Percentiles rank a stretch among this genome's conserved stretches.
phyloP scores from a whole-genome alignment of 2,329 filamentous ascomycete genomes.

The Knufia fluminis region DNA sequence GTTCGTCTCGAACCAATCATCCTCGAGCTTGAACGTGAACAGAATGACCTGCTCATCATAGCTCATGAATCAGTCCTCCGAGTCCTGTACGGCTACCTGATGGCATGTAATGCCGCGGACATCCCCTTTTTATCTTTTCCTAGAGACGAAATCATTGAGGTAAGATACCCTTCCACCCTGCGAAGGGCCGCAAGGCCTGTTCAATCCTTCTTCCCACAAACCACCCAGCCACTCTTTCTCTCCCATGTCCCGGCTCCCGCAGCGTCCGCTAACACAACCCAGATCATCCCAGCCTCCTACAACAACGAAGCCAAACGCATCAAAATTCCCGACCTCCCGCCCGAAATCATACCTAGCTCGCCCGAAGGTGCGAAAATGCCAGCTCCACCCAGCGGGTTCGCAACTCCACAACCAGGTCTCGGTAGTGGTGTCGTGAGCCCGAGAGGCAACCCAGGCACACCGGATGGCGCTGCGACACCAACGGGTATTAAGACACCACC shows the following conservation, averaged over 20 bases:
- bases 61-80: constrained; percentile 96
- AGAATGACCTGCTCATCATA: constrained; percentile 96
- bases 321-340: constrained; percentile 62
- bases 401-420: constrained; percentile 34
- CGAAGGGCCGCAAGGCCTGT: neutral
- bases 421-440: constrained; percentile 32
- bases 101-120: constrained; percentile 93
- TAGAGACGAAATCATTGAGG: constrained; percentile 93
- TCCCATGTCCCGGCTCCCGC: constrained; percentile 12
- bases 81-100: constrained; percentile 92
- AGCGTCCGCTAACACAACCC: constrained; percentile 4
- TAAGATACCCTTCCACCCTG: constrained; percentile 30
- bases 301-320: constrained; percentile 93
- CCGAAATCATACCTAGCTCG: constrained; percentile 61
- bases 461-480: constrained; percentile 16
- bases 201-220: no score
- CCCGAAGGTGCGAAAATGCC: constrained; percentile 75
- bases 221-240: neutral
- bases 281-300: constrained; percentile 93
- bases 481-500: constrained; percentile 28
- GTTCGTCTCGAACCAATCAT: constrained; percentile 97
- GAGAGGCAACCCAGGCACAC: constrained; percentile 33
- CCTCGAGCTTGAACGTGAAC: constrained; percentile 89
- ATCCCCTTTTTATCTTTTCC: constrained; percentile 91
- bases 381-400: constrained; percentile 50